Evolutionary conservation across 371 early-diverging fungal species (phyloP).

Genomic region (Mucor saturninus): DNA sequence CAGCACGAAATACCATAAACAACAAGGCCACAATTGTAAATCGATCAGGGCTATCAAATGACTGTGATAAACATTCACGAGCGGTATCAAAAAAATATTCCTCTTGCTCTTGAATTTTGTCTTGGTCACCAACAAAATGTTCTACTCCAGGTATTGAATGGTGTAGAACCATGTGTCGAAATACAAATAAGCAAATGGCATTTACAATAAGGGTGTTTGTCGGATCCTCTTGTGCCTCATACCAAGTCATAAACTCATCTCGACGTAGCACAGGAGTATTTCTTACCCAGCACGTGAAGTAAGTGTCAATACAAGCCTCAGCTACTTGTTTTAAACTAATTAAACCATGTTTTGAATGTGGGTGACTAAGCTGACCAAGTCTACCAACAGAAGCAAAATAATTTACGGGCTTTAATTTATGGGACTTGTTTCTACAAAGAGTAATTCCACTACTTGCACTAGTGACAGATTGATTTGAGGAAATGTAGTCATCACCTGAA

Average conservation of each 20-base stretch:
- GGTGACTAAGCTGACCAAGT: slow-evolving; percentile 35
- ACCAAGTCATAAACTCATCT: slow-evolving; percentile 51
- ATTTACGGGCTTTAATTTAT: slow-evolving; percentile 45
- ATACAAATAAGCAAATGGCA: slow-evolving; percentile 42
- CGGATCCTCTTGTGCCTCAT: slow-evolving; percentile 35
- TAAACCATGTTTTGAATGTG: slow-evolving; percentile 31
- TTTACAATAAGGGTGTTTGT: slow-evolving; percentile 50
- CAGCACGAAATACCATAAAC: slow-evolving; percentile 36
- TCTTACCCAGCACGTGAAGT: slow-evolving; percentile 52
- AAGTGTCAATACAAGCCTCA: slow-evolving; percentile 47
- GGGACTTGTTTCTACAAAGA: slow-evolving; percentile 44
- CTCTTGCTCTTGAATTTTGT: slow-evolving; percentile 49
- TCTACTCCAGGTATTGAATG: slow-evolving; percentile 36
- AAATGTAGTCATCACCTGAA: slow-evolving; percentile 16
- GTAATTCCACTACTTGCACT: slow-evolving; percentile 21
- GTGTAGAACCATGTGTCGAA: slow-evolving; percentile 44
- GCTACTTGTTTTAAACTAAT: slow-evolving; percentile 38
- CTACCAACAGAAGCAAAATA: slow-evolving; percentile 36
- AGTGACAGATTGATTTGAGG: slow-evolving; percentile 19
- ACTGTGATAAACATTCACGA: slow-evolving; percentile 43
- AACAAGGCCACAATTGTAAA: slow-evolving; percentile 39
- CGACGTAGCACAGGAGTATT: slow-evolving; percentile 37
- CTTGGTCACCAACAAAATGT: slow-evolving; percentile 37
- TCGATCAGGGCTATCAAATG: slow-evolving; percentile 51
- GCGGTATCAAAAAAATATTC: slow-evolving; percentile 53